Evolutionary conservation across 2,329 filamentous ascomycete species (phyloP).

Genomic region (Cladosporium velox): DNA sequence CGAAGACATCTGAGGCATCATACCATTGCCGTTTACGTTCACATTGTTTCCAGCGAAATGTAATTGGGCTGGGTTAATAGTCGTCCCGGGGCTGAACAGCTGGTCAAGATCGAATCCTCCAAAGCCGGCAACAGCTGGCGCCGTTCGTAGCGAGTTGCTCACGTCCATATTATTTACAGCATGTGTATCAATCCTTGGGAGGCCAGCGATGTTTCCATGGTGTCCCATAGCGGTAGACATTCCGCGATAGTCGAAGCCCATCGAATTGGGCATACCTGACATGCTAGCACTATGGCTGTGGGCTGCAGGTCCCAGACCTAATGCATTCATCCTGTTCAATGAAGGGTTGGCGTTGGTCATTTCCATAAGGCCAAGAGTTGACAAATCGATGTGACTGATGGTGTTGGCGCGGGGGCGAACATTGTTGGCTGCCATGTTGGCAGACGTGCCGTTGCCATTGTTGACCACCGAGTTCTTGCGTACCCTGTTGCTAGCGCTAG

Average conservation of each 20-base stretch:
- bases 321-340: slow-evolving; percentile 33
- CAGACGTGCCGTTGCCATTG: slow-evolving; percentile 50
- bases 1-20: slow-evolving; percentile 16
- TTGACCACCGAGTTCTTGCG: slow-evolving; percentile 89
- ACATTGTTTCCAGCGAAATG: slow-evolving; percentile 69
- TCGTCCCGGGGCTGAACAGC: slow-evolving; percentile 66
- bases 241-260: slow-evolving; percentile 65
- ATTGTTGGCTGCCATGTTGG: slow-evolving; percentile 44
- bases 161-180: slow-evolving; percentile 63
- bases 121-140: slow-evolving; percentile 69
- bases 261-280: slow-evolving; percentile 14
- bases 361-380: slow-evolving; percentile 60
- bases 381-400: slow-evolving; percentile 86
- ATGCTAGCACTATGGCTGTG: slow-evolving; percentile 16
- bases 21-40: neutral
- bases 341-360: slow-evolving; percentile 26
- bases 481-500: slow-evolving; percentile 67
- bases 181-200: slow-evolving; percentile 83
- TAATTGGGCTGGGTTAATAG: slow-evolving; percentile 67
- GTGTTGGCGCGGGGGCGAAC: slow-evolving; percentile 94
- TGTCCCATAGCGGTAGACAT: slow-evolving; percentile 71
- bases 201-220: slow-evolving; percentile 65
- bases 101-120: slow-evolving; percentile 71
- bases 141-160: slow-evolving; percentile 72
- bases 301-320: slow-evolving; percentile 21